Base-by-base conservation (phyloP, 1,139 yeast species). In the Hansenula sp. region DNA sequence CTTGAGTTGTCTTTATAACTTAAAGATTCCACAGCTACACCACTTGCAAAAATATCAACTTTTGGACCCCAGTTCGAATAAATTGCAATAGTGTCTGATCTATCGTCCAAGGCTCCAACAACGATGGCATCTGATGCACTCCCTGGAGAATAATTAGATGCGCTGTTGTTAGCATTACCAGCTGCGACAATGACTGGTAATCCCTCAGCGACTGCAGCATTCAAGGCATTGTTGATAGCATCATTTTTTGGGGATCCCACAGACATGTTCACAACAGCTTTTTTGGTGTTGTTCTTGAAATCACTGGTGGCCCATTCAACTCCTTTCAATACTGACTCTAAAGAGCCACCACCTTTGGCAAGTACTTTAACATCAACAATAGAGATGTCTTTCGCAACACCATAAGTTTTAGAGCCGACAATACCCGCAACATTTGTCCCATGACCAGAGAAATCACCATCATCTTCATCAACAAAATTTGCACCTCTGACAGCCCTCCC, bases 1-100 rank as follows among this genome's bases (percentile, higher is more conserved):
- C 46, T 12, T n/a, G 6, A 5, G 62, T 50, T 11, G 34, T 32
- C 33, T 53, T 47, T 11, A 43, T 42, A n/a, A 15, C 18, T 15
- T 8, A 3, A 17, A 7, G 71, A 66, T 33, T 54, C 65, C 2
- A 90, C 82, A 39, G 71, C 69, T 0, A 84, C 85, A 0, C 96
- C 96, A 36, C 93, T 78, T 0, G 96, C 90, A 65, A 86, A 84
- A 1, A 86, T 71, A 59, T 88, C 90, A 5, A 90, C 95, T 62
- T 96, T 89, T 25, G 73, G 71, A 0, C 96, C 97, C 93, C 94
- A 89, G 56, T 90, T 89, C 12, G 94, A 79, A 54, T 89, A 90
- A 3, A 75, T 62, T 0, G 96, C 93, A 33, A 89, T 69, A 1
- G 72, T 59, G 52, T 88, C 95, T 21, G 72, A 72, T 33, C 72